These are phyloP conservation scores for Eurotiales sp. DNA, from an alignment of 2,329 filamentous ascomycete species.

Conservation along the genomic window DNA sequence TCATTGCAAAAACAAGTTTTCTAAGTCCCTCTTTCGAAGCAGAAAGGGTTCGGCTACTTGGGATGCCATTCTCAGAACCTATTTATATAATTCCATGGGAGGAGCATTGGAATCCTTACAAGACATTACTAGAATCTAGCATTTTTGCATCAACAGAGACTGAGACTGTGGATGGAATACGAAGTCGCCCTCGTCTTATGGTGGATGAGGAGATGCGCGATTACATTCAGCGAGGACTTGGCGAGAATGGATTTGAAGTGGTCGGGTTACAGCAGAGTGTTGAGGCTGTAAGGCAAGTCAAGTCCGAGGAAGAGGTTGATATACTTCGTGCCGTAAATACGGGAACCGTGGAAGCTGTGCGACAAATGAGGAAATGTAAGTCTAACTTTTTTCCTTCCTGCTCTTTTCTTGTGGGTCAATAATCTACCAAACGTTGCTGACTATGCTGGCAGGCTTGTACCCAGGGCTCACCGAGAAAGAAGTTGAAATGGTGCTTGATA, in stretches of 20 bases:
- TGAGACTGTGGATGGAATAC: constrained; percentile 10
- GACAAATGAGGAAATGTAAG: constrained; percentile 50
- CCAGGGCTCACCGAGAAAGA: constrained; percentile 57
- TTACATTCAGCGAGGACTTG: constrained; percentile 58
- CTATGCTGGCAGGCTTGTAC: constrained; percentile 45
- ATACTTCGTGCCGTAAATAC: constrained; percentile 61
- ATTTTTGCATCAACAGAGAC: constrained; percentile 29
- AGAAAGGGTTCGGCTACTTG: constrained; percentile 55
- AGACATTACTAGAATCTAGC: constrained; percentile 47
- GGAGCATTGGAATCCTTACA: constrained; percentile 63
- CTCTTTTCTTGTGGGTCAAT: background rate
- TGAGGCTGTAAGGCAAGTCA: constrained; percentile 58
- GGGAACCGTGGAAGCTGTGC: constrained; percentile 58
- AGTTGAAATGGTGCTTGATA: constrained; percentile 54
- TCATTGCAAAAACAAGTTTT: constrained; percentile 56
- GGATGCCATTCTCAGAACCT: constrained; percentile 52
- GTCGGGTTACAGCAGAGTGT: constrained; percentile 52
- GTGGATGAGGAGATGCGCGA: constrained; percentile 63
- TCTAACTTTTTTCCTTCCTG: background rate
- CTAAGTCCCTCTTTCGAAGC: constrained; percentile 60
- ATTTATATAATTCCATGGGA: constrained; percentile 59
- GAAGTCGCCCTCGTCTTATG: constrained; percentile 52
- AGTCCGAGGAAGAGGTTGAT: constrained; percentile 54
- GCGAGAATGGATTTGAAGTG: constrained; percentile 53
- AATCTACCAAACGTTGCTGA: background rate